Percentiles rank a stretch among this genome's conserved stretches.
phyloP scores from a whole-genome alignment of 345 rosid genomes.

The Brassica cretica region DNA sequence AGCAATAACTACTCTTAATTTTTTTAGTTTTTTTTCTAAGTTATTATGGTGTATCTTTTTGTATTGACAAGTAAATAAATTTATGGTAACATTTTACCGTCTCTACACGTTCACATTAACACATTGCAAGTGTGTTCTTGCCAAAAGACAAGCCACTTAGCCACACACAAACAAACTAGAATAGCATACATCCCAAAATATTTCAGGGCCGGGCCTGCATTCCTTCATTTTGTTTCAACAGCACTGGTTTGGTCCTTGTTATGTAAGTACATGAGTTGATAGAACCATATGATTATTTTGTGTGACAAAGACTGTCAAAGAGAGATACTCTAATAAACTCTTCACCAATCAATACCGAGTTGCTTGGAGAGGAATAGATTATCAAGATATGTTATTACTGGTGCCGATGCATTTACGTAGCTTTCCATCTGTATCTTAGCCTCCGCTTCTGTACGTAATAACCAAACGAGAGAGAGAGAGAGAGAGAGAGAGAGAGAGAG shows the following conservation, averaged over 20 bases:
- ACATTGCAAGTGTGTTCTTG: no score
- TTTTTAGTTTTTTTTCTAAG: neutral
- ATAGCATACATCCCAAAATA: no score
- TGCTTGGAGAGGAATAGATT: slow-evolving; percentile 64
- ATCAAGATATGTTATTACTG: slow-evolving; percentile 64
- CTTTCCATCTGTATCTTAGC: slow-evolving; percentile 74
- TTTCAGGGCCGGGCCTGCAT: no score
- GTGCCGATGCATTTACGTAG: slow-evolving; percentile 56
- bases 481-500: no score
- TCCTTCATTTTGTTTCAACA: neutral
- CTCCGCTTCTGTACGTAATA: slow-evolving; percentile 51
- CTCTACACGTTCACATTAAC: no score
- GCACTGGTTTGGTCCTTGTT: neutral
- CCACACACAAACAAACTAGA: no score
- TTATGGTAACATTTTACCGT: no score
- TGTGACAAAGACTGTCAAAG: neutral
- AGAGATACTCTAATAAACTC: neutral
- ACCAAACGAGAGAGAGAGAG: neutral
- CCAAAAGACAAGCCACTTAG: no score
- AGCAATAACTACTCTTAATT: no score
- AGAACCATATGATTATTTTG: neutral
- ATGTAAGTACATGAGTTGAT: slow-evolving; percentile 6
- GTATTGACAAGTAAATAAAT: no score
- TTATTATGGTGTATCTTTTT: slow-evolving; percentile 49
- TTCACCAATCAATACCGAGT: slow-evolving; percentile 89